These are phyloP conservation scores for Ophiostoma pallidulum DNA, from an alignment of 2,329 filamentous ascomycete species.

Conservation along the genomic window DNA sequence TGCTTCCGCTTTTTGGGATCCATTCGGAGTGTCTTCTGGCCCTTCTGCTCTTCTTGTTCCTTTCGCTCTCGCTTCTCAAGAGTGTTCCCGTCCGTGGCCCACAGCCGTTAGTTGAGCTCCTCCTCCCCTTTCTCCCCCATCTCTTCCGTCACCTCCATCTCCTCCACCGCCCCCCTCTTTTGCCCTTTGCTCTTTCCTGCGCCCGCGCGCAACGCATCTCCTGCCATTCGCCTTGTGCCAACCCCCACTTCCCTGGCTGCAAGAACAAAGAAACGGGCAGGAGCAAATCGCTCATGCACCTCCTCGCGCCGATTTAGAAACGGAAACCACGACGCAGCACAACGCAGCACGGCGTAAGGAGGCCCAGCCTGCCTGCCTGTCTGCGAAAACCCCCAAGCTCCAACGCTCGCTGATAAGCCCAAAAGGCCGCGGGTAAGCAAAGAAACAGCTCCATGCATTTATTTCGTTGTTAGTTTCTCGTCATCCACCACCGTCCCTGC, in stretches of 20 bases:
- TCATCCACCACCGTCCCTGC: constrained; percentile 1
- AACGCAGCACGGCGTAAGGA: no score
- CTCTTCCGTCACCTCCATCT: no score
- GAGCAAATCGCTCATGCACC: background rate
- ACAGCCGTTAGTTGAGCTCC: no score
- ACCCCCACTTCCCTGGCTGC: background rate
- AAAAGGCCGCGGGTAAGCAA: background rate
- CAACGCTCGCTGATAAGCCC: no score
- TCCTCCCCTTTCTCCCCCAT: background rate
- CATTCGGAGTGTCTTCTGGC: no score
- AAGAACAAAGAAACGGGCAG: constrained; percentile 8
- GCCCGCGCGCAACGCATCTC: no score
- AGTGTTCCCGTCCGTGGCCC: no score
- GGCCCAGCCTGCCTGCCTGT: no score
- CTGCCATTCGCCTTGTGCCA: no score
- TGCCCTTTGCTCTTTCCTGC: background rate
- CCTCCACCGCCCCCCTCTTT: background rate
- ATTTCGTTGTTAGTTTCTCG: background rate
- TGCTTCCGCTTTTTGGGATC: no score
- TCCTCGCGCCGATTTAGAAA: background rate
- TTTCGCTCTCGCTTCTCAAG: background rate
- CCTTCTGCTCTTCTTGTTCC: no score
- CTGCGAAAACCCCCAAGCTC: no score
- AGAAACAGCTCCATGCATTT: background rate
- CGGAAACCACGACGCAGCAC: constrained; percentile 1